These are phyloP conservation scores for Parmales sp. DNA, from an alignment of 108 stramenopile genomes.

Conservation along the genomic window DNA sequence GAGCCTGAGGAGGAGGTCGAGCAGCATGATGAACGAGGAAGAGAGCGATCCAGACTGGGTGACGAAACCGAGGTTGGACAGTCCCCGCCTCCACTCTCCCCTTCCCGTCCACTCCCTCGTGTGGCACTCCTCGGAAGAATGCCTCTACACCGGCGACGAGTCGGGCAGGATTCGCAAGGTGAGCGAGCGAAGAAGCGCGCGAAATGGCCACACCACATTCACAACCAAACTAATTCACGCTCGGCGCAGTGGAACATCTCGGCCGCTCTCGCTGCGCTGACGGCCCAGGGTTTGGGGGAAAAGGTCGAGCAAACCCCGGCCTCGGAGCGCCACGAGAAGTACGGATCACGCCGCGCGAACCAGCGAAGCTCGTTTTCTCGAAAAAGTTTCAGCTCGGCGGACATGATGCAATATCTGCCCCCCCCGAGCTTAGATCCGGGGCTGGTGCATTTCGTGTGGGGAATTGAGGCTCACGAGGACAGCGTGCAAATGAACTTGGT, in stretches of 20 bases:
- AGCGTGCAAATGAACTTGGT: neutral
- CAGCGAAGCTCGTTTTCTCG: neutral
- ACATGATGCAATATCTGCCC: neutral
- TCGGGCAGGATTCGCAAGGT: neutral
- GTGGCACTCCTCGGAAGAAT: neutral
- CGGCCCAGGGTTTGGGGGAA: neutral
- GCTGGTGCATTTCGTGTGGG: neutral
- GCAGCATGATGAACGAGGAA: neutral
- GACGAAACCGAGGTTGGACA: constrained; percentile 6
- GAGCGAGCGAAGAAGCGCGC: too few species aligned
- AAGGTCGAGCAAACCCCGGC: neutral
- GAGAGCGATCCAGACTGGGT: constrained; percentile 1
- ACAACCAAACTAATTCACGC: too few species aligned
- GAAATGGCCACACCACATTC: too few species aligned
- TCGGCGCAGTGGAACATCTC: neutral
- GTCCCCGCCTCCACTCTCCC: neutral
- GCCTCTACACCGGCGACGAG: neutral
- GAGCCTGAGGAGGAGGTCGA: neutral
- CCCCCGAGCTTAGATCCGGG: neutral
- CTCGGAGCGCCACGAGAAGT: neutral
- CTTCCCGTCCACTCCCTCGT: constrained; percentile 7
- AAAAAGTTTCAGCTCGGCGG: neutral
- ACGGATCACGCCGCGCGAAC: neutral
- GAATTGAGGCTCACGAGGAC: constrained; percentile 7
- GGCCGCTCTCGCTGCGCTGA: neutral